Conservation (phyloP, 192 early-diverging fungal genomes). For the Spinellus fusiger region DNA sequence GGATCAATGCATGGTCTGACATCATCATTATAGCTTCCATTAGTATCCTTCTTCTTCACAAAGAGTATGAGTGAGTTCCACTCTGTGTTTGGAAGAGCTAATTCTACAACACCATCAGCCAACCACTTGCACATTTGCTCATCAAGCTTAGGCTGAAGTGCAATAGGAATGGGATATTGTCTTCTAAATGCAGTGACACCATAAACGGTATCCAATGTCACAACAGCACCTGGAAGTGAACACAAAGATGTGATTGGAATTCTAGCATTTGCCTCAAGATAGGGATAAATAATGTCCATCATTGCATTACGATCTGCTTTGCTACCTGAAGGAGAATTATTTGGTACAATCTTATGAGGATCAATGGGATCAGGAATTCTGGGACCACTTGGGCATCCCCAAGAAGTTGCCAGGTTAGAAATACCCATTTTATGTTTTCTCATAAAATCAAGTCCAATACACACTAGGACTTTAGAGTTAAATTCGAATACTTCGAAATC, state of each 20-base stretch:
- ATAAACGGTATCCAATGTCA: neutral
- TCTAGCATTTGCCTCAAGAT: neutral
- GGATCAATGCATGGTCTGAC: conserved; percentile 23
- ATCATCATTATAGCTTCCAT: conserved; percentile 9
- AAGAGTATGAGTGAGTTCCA: conserved; percentile 16
- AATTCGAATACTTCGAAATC: neutral
- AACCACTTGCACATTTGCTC: conserved; percentile 8
- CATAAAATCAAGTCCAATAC: neutral
- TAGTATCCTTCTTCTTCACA: conserved; percentile 16
- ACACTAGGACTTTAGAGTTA: neutral
- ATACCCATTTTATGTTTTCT: neutral
- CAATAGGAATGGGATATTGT: neutral
- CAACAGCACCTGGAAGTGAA: neutral
- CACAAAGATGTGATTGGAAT: neutral
- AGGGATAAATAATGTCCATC: neutral
- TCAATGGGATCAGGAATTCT: too few species aligned
- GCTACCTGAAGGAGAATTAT: conserved; percentile 6
- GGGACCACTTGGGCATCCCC: too few species aligned
- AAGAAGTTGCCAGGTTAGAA: too few species aligned
- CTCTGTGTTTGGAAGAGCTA: neutral
- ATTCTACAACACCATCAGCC: neutral
- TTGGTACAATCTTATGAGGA: neutral
- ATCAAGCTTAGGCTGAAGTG: neutral
- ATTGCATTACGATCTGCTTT: neutral
- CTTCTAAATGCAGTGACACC: conserved; percentile 2